Base-by-base conservation (phyloP, 257 asterid genomes). In the Penstemon eatonii region DNA sequence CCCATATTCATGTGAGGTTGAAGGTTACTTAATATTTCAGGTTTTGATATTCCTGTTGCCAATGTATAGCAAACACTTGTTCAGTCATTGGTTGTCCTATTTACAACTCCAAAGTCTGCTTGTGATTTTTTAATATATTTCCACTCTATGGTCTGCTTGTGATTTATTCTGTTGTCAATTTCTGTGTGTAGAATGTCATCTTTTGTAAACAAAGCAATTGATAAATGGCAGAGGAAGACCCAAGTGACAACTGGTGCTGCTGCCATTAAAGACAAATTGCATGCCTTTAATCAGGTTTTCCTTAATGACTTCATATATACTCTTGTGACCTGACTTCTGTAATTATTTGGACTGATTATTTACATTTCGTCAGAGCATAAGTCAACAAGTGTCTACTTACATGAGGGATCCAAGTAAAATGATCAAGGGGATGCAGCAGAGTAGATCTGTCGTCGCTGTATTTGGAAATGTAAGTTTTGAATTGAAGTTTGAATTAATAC, bases 371-470 rank as follows among this genome's bases (percentile, higher is more conserved):
- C 90, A 94, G 99, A 86, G 82, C 77, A 83, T 87, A 75, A 94
- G 99, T 67, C 86, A 84, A 60, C 99, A 91, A 91, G 96, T 94
- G 81, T 85, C 90, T 46, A 67, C 83, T 70, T 85, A 91, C 78
- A 90, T 94, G 97, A 89, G 97, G 75, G 99, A 91, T 84, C 99
- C 99, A 44, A 91, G 87, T 79, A 94, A 87, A 75, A 88, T 87
- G 96, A 80, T 89, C 38, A 94, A 91, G 78, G 96, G 96, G 63
- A 94, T 94, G 99, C 97, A 82, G 80, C 95, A 79, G 78, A 87
- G 80, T 75, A 84, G 81, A 74, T 84, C 92, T 4, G 88, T 85
- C 42, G 85, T 94, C 59, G 83, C 89, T 63, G 80, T 87, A 62
- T 94, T 94, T 80, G 99, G 99, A 78, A 84, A 79, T 71, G 97